These are phyloP conservation scores for Myxozyma lipomycoides DNA, from an alignment of 805 yeast genomes.

Conservation along the genomic window DNA sequence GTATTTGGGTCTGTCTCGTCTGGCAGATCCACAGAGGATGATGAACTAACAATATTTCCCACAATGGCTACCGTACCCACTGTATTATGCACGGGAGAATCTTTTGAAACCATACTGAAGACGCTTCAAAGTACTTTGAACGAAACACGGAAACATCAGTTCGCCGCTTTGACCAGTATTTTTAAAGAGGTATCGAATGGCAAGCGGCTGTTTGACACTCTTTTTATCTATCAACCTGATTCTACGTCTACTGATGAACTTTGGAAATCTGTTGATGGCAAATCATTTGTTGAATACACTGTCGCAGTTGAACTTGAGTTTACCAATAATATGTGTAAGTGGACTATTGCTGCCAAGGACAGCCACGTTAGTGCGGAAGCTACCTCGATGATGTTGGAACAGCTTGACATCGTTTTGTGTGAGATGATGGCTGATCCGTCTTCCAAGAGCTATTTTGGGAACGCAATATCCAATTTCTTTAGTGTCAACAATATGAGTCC, in stretches of 20 bases:
- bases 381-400: slow-evolving; percentile 1
- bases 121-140: slow-evolving; percentile 5
- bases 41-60: slow-evolving; percentile 25
- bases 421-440: slow-evolving; percentile 4
- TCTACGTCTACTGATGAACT: background rate
- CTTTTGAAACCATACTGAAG: slow-evolving; percentile 11
- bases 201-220: slow-evolving; percentile 25
- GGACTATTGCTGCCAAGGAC: slow-evolving; percentile 18
- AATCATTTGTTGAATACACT: slow-evolving; percentile 22
- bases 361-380: background rate
- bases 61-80: slow-evolving; percentile 27
- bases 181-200: slow-evolving; percentile 8
- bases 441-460: background rate
- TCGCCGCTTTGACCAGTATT: slow-evolving; percentile 5
- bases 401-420: slow-evolving; percentile 11
- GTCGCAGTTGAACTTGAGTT: slow-evolving; percentile 26
- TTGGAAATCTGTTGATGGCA: slow-evolving; percentile 15
- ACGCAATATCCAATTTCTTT: background rate
- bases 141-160: slow-evolving; percentile 9
- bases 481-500: background rate
- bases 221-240: slow-evolving; percentile 25
- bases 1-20: slow-evolving; percentile 29
- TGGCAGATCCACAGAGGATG: slow-evolving; percentile 25
- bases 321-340: slow-evolving; percentile 2
- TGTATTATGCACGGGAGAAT: slow-evolving; percentile 1